Evolutionary conservation across 139 green algal species (phyloP).

Genomic region (Micromonas commoda): DNA sequence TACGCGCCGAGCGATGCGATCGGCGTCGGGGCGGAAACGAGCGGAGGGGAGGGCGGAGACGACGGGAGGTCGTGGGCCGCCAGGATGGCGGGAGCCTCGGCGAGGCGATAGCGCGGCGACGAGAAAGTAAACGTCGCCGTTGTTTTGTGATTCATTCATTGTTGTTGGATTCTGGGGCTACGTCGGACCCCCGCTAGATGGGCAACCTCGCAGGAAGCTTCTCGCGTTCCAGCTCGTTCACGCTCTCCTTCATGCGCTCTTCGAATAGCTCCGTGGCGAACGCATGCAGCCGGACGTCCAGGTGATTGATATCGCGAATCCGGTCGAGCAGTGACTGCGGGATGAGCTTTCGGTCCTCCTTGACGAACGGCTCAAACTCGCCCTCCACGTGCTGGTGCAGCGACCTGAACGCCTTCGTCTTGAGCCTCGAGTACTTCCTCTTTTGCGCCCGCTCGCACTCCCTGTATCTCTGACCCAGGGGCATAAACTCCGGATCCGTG

Average conservation of each 20-base stretch:
- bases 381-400: neutral
- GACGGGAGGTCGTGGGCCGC: too few relatives aligned
- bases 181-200: neutral
- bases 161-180: too few relatives aligned
- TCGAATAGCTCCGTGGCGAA: constrained; percentile 3
- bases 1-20: neutral
- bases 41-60: neutral
- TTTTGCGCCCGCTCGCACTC: neutral
- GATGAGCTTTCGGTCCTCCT: neutral
- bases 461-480: neutral
- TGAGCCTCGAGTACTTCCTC: neutral
- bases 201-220: neutral
- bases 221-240: neutral
- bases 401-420: neutral
- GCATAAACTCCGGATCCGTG: neutral
- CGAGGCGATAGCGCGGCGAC: neutral
- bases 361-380: neutral
- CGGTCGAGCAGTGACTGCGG: neutral
- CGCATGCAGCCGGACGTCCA: neutral
- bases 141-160: too few relatives aligned
- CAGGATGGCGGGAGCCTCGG: neutral
- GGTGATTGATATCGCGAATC: neutral
- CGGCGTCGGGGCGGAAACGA: neutral
- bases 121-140: too few relatives aligned
- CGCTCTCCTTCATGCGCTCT: neutral